Conservation (phyloP, 768 basidiomycete genomes). For the Xerocomus spinulosus region DNA sequence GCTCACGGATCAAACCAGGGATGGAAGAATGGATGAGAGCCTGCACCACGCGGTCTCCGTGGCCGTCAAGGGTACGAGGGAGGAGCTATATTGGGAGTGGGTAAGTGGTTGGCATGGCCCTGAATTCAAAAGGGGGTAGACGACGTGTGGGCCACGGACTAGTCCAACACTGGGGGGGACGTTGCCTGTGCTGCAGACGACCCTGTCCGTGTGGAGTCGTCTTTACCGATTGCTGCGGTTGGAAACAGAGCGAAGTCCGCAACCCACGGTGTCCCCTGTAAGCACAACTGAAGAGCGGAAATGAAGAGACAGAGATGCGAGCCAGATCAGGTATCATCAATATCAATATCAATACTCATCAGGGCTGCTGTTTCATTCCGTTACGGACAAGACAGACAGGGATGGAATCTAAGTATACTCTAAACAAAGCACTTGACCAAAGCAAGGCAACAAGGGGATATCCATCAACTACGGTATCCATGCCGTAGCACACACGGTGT, state of each 20-base stretch:
- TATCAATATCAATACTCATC: neutral
- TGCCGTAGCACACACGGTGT: conserved; percentile 20
- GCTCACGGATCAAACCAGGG: conserved; percentile 11
- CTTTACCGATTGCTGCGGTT: conserved; percentile 14
- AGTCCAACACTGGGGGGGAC: neutral
- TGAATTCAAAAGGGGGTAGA: neutral
- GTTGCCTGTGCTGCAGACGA: conserved; percentile 1
- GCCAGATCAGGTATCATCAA: neutral
- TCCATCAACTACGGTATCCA: conserved; percentile 31
- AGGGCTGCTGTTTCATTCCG: conserved; percentile 4
- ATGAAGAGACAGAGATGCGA: conserved; percentile 5
- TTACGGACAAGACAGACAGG: conserved; percentile 8
- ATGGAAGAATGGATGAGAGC: conserved; percentile 11
- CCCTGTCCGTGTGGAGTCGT: neutral
- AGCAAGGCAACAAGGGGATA: conserved; percentile 26
- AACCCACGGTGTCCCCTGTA: conserved; percentile 3
- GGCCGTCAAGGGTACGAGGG: conserved; percentile 27
- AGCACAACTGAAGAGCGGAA: conserved; percentile 1
- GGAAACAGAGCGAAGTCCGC: conserved; percentile 7
- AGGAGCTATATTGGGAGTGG: conserved; percentile 31
- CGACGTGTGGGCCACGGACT: neutral
- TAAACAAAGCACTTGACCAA: conserved; percentile 31
- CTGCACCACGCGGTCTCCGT: conserved; percentile 22
- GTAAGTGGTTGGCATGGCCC: conserved; percentile 20
- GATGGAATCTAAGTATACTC: conserved; percentile 10